Conservation (phyloP, 2,329 filamentous ascomycete species). For the Falciphora oryzae region DNA sequence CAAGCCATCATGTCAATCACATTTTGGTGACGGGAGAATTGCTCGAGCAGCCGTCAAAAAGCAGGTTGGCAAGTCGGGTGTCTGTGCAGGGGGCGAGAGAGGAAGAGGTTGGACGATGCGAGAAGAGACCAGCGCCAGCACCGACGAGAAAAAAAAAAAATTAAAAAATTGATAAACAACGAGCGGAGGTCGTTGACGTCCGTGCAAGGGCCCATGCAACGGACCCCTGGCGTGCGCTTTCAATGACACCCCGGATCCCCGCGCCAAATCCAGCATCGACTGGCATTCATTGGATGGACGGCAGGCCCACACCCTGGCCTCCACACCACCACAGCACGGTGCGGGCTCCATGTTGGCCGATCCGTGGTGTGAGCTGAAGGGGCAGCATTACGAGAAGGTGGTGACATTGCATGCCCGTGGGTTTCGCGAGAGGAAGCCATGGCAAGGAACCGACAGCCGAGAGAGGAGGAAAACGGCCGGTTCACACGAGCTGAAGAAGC, state of each 20-base stretch:
- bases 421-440: no score
- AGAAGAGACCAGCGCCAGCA: background rate
- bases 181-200: background rate
- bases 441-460: background rate
- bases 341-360: background rate
- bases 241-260: background rate
- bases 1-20: background rate
- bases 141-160: background rate
- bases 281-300: background rate
- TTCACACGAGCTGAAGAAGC: background rate
- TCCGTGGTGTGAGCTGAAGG: background rate
- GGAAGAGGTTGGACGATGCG: no score
- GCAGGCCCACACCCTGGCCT: background rate
- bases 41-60: background rate
- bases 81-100: no score
- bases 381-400: background rate
- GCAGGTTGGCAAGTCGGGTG: no score
- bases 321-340: no score
- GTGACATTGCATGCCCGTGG: background rate
- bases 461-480: background rate
- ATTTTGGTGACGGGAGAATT: background rate
- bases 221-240: no score
- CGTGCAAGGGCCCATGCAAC: background rate
- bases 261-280: background rate
- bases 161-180: no score